phyloP scores from a whole-genome alignment of 352 stramenopile species.

The Globisporangium irregulare region DNA sequence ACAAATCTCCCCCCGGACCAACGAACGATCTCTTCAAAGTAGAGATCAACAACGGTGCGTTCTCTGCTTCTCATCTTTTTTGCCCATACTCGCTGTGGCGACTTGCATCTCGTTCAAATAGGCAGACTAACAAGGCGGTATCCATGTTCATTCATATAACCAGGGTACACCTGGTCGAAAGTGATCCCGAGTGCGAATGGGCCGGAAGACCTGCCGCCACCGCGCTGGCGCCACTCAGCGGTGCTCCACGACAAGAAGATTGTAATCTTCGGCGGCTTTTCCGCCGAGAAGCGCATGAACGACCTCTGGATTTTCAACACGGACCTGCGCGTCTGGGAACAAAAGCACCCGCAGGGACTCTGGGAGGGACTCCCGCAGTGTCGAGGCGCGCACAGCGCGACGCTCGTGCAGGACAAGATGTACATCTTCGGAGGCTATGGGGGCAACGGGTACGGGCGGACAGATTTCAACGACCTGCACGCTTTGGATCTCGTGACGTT shows the following conservation, averaged over 20 bases:
- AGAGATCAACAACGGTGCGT: slow-evolving; percentile 83
- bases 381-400: slow-evolving; percentile 89
- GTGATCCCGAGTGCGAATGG: slow-evolving; percentile 32
- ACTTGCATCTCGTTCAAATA: not conserved
- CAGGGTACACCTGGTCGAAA: slow-evolving; percentile 73
- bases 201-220: slow-evolving; percentile 59
- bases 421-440: slow-evolving; percentile 96
- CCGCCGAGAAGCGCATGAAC: slow-evolving; percentile 92
- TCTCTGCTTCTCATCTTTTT: not conserved
- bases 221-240: slow-evolving; percentile 84
- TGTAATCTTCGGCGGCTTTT: slow-evolving; percentile 95
- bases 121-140: not conserved
- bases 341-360: slow-evolving; percentile 84
- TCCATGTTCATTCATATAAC: too few relatives aligned
- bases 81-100: not conserved
- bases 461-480: slow-evolving; percentile 95
- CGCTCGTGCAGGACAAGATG: slow-evolving; percentile 87
- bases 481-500: slow-evolving; percentile 89
- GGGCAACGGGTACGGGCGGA: slow-evolving; percentile 92
- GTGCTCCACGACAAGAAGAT: slow-evolving; percentile 84
- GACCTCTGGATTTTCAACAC: slow-evolving; percentile 97
- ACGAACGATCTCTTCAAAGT: slow-evolving; percentile 94
- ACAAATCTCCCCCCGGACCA: slow-evolving; percentile 89
- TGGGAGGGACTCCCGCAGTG: slow-evolving; percentile 90
- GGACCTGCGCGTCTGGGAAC: slow-evolving; percentile 90